Evolutionary conservation across 805 yeast species (phyloP), one percentile per base, ranked within the genome.

Genomic region (Yarrowia osloensis): DNA sequence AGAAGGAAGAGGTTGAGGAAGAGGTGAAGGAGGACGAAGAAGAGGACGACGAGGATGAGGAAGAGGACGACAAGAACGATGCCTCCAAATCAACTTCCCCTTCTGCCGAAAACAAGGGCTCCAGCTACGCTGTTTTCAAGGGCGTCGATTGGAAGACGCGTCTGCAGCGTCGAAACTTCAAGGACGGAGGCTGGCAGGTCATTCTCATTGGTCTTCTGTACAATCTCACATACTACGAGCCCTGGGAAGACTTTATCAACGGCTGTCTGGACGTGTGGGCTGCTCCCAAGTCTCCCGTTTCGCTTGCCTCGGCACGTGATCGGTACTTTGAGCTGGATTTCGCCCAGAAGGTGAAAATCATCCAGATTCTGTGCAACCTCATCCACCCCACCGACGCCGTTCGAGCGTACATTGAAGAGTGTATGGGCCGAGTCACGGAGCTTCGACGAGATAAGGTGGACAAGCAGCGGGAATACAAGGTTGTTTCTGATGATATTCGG

Each of bases 151-250:
- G 98, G 97, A 85, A 86, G 68, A 96, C 89, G 33, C 80, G 96
- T 46, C 80, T 94, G 21, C 83, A 87, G 15, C 87, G 85, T 67
- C 85, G 97, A 66, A 84, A 84, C 70, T 95, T 90, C 75, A 86
- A 83, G 71, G 92, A 91, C 72, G 96, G 97, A 4, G 86, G 86
- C 66, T 94, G 98, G 97, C 88, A 91, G 71, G 82, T 88, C 46
- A 84, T 89, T 49, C 76, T 93, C 49, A 75, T 92, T 59, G 97
- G 97, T 35, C 80, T 92, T 2, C 80, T 93, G 47, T 85, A 86
- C 22, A 79, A 81, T 59, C 85, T 86, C 17, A 85, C 86, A 54
- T 81, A 86, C 70, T 81, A 86, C 44, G 85, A 86, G 0, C 82
- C 82, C 15, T 88, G 84, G 77, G 74, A 79, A 28, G 77, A 79